Conservation (phyloP, 306 rosid genomes). For the Carpinus viminea region DNA sequence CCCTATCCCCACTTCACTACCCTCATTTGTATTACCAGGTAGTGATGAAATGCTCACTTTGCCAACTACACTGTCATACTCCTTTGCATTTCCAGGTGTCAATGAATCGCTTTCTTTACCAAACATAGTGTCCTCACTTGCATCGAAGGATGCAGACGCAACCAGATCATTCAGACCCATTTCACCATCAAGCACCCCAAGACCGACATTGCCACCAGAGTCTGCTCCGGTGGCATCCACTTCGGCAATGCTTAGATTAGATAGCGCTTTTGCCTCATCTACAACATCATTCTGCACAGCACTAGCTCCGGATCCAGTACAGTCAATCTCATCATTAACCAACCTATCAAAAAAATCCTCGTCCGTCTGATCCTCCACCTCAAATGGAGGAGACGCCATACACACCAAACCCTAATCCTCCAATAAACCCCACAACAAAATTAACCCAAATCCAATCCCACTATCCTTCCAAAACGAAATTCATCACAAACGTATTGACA, state of each 20-base stretch:
- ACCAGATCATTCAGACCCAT: slow-evolving; percentile 20
- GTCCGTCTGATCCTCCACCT: slow-evolving; percentile 82
- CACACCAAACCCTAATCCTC: slow-evolving; percentile 38
- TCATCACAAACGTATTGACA: neutral
- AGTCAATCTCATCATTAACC: slow-evolving; percentile 65
- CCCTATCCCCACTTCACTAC: slow-evolving; percentile 31
- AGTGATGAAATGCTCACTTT: neutral
- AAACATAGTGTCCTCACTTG: slow-evolving; percentile 3
- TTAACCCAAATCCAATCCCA: neutral
- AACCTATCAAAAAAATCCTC: slow-evolving; percentile 91
- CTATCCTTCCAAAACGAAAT: neutral
- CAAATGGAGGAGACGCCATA: slow-evolving; percentile 88
- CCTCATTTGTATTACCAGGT: slow-evolving; percentile 2
- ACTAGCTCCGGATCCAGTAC: slow-evolving; percentile 26
- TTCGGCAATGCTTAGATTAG: slow-evolving; percentile 51
- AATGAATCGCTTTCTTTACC: slow-evolving; percentile 22
- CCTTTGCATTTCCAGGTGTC: slow-evolving; percentile 31
- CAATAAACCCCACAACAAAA: neutral
- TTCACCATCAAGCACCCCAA: slow-evolving; percentile 28
- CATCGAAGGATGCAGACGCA: slow-evolving; percentile 27
- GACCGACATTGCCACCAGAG: neutral
- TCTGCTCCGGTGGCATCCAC: slow-evolving; percentile 25
- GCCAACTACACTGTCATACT: slow-evolving; percentile 11
- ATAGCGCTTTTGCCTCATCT: slow-evolving; percentile 54
- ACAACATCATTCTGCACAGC: slow-evolving; percentile 45